Base-by-base conservation (phyloP, 345 rosid genomes). In the Lumnitzera littorea region DNA sequence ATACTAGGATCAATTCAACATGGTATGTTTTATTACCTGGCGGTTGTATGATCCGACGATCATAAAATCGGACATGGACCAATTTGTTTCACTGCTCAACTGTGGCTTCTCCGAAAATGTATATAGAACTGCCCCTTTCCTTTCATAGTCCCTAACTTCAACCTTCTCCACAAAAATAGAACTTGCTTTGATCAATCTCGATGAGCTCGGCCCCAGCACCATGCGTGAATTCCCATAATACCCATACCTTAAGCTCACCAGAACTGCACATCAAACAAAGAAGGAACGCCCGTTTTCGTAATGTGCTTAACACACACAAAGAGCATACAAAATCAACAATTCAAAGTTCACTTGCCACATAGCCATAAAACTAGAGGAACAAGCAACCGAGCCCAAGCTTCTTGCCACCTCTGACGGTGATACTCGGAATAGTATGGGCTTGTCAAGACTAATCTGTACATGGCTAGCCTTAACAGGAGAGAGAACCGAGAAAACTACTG, bases 281-380 rank as follows among this genome's bases (percentile, higher is more conserved):
- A 16, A 11, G 13, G 13, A 46, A 63, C n/a, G 20, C 15, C 17
- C 14, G 24, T 12, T 49, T 63, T 62, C 68, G 74, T 65, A 57
- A 51, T 27, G 31, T 27, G 31, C 31, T 27, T 27, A 11, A 17
- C 29, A 48, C 23, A 17, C 29, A 48, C 23, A 8, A 3, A 2
- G 61, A 17, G 25, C 24, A n/a, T 13, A 1, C 51, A 48, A 17
- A 54, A 55, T 27, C 4, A 27, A 53, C 68, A 43, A 63, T 58
- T 74, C 62, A 65, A 72, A 72, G 72, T 77, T 75, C 56, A 79
- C 90, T 79, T 84, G 87, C 90, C 87, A 77, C 82, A 84, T 67
- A 84, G 73, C 84, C 87, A 79, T 24, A 84, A 16, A 12, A 73
- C 62, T 14, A 82, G 24, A 59, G 80, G 71, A 27, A 49, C 64